Conservation (phyloP, 257 asterid species). For the Capsicum baccatum region DNA sequence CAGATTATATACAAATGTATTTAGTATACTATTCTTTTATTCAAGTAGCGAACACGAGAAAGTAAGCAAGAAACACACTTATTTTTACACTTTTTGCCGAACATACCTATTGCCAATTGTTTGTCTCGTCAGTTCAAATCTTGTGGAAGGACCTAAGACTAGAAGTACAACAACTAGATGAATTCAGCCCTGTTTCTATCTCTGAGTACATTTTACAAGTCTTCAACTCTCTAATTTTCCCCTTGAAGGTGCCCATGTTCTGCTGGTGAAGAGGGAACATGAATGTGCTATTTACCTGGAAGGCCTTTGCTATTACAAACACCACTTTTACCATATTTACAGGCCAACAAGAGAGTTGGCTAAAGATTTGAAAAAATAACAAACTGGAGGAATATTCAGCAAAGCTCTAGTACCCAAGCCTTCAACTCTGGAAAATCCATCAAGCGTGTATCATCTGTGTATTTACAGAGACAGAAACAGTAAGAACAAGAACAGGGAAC, state of each 20-base stretch:
- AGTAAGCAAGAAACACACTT: background rate
- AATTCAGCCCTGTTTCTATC: background rate
- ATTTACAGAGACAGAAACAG: slow-evolving; percentile 39
- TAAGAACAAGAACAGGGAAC: slow-evolving; percentile 1
- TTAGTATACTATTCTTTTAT: background rate
- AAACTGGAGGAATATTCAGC: background rate
- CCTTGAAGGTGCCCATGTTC: background rate
- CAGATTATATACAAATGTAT: background rate
- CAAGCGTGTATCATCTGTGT: slow-evolving; percentile 66
- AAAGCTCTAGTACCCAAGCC: slow-evolving; percentile 12
- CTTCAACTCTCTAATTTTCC: background rate
- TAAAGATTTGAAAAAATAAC: background rate
- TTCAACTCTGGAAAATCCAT: slow-evolving; percentile 32
- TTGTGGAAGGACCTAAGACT: background rate
- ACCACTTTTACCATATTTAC: slow-evolving; percentile 16
- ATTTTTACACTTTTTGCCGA: background rate
- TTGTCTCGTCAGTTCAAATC: background rate
- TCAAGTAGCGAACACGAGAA: background rate
- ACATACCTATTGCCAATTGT: background rate
- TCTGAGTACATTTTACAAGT: background rate
- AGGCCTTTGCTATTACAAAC: background rate
- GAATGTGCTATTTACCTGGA: background rate
- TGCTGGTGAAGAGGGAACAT: background rate
- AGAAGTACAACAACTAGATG: background rate
- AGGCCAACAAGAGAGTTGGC: slow-evolving; percentile 17